phyloP scores from a whole-genome alignment of 2,329 filamentous ascomycete genomes.

The Raffaelea ambrosiae region DNA sequence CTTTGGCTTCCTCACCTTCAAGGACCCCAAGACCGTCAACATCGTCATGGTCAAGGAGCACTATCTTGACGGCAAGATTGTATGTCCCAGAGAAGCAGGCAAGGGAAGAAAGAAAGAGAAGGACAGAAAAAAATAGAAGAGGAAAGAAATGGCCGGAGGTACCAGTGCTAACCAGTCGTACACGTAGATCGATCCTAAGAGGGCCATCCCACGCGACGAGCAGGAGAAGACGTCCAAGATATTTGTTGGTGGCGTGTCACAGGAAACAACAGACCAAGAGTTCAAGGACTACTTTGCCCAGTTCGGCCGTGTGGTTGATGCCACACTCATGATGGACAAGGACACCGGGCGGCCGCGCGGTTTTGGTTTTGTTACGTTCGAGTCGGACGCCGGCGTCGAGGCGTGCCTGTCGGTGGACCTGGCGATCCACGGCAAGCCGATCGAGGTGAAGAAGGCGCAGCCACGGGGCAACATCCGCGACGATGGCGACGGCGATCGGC shows the following conservation, averaged over 20 bases:
- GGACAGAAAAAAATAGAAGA: not conserved
- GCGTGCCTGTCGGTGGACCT: slow-evolving; percentile 77
- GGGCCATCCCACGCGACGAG: slow-evolving; percentile 93
- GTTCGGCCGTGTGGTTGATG: slow-evolving; percentile 92
- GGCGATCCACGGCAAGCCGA: slow-evolving; percentile 90
- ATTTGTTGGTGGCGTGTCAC: slow-evolving; percentile 94
- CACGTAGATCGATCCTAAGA: slow-evolving; percentile 86
- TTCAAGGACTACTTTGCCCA: slow-evolving; percentile 96
- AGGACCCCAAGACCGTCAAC: slow-evolving; percentile 94
- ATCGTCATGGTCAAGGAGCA: slow-evolving; percentile 99
- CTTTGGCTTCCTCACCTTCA: slow-evolving; percentile 97
- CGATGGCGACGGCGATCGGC: slow-evolving; percentile 19
- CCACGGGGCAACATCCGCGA: slow-evolving; percentile 79
- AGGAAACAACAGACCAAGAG: slow-evolving; percentile 92
- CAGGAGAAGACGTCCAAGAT: slow-evolving; percentile 99
- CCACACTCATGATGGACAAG: slow-evolving; percentile 99
- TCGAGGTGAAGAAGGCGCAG: slow-evolving; percentile 97
- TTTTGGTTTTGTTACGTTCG: slow-evolving; percentile 97
- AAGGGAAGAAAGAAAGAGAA: not conserved
- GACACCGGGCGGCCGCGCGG: slow-evolving; percentile 94
- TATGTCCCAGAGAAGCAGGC: slow-evolving; percentile 40
- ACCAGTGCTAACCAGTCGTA: not conserved
- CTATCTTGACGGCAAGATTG: slow-evolving; percentile 95
- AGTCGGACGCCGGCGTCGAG: slow-evolving; percentile 90
- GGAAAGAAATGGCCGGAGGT: not conserved